A percentile compares a stretch with the other conserved stretches of the same genome.
These are phyloP conservation scores for Eucalyptus curtisii DNA, from an alignment of 345 rosid species.

Conservation along the genomic window DNA sequence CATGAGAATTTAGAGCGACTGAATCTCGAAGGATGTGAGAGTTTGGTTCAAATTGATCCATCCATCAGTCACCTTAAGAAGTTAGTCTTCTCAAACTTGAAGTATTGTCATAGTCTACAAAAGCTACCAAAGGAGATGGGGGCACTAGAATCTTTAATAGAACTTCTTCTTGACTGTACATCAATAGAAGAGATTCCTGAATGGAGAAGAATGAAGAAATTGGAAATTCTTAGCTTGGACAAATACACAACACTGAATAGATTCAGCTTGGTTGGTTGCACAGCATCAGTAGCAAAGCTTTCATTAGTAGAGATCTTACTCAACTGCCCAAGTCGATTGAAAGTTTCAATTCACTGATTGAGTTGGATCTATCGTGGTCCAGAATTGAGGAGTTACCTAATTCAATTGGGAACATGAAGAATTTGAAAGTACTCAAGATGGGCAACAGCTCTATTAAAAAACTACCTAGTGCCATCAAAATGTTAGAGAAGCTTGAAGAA, in stretches of 20 bases:
- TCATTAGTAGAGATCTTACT: neutral
- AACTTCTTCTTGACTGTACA: neutral
- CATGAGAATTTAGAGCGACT: neutral
- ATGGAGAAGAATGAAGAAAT: neutral
- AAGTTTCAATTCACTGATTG: neutral
- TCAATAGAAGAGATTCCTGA: neutral
- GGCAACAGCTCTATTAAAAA: no score
- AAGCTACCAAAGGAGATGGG: neutral
- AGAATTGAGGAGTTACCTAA: neutral
- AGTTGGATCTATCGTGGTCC: neutral
- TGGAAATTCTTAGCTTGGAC: neutral
- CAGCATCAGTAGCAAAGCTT: accelerated
- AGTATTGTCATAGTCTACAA: neutral
- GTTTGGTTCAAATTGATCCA: neutral
- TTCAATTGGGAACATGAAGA: no score
- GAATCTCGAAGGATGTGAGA: neutral
- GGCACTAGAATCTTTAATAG: neutral
- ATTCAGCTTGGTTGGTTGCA: neutral
- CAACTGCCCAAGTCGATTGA: accelerated
- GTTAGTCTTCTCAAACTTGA: neutral
- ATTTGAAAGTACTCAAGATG: no score
- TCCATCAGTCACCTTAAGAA: neutral
- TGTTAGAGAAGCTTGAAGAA: no score
- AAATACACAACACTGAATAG: accelerated
- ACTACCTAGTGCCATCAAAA: no score